Evolutionary conservation across 352 stramenopile species (phyloP).

Genomic region (Phytophthora constricta): DNA sequence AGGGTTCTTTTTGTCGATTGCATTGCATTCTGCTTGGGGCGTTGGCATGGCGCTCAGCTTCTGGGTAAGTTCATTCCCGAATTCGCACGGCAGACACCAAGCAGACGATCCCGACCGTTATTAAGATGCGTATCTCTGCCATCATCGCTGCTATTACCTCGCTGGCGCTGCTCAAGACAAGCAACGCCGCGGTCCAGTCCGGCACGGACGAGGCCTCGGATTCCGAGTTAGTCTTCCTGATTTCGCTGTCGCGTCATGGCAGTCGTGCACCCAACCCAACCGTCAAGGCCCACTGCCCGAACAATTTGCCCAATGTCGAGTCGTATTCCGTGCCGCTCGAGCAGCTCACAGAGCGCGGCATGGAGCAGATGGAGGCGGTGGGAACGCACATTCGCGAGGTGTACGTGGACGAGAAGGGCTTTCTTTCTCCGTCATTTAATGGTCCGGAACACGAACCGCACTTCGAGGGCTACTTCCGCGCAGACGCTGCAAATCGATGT

Average conservation of each 20-base stretch:
- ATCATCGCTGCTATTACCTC: slow-evolving; percentile 30
- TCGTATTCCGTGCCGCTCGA: slow-evolving; percentile 71
- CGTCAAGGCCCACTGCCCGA: slow-evolving; percentile 67
- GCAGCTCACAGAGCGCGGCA: slow-evolving; percentile 76
- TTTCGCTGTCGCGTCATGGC: slow-evolving; percentile 76
- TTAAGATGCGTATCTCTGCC: slow-evolving; percentile 41
- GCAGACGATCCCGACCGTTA: slow-evolving; percentile 1
- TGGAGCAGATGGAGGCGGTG: slow-evolving; percentile 72
- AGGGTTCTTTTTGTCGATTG: slow-evolving; percentile 26
- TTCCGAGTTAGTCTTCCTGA: slow-evolving; percentile 67
- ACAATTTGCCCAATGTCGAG: slow-evolving; percentile 65
- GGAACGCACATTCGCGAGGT: slow-evolving; percentile 71
- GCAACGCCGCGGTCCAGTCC: slow-evolving; percentile 5
- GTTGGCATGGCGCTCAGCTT: too few species aligned
- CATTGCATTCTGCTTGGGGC: too few species aligned
- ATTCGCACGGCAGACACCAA: slow-evolving; percentile 21
- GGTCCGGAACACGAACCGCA: slow-evolving; percentile 53
- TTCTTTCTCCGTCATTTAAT: slow-evolving; percentile 74
- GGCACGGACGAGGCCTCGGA: too few species aligned
- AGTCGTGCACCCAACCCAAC: slow-evolving; percentile 75
- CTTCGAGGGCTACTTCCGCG: slow-evolving; percentile 81
- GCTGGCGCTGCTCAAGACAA: slow-evolving; percentile 23
- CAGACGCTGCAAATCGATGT: slow-evolving; percentile 70
- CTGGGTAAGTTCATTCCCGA: slow-evolving; percentile 22
- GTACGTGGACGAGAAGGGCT: slow-evolving; percentile 71